Conservation (phyloP, 164 flowering plant species). For the Vitis labrusca region DNA sequence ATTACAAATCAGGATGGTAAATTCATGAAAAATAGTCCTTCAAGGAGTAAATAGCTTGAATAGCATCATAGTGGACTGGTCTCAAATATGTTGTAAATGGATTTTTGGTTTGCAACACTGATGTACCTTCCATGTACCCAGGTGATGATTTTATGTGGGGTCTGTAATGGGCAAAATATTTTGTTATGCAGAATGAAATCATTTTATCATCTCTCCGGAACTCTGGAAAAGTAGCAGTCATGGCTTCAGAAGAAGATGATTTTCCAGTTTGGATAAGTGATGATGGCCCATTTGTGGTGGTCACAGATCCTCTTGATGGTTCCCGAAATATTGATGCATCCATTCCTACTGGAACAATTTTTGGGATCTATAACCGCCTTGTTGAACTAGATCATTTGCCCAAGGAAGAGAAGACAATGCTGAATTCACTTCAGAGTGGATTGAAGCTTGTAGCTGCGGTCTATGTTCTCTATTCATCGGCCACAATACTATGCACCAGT, state of each 20-base stretch:
- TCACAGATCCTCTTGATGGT: conserved; percentile 93
- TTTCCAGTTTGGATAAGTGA: conserved; percentile 77
- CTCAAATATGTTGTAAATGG: neutral
- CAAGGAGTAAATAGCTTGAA: neutral
- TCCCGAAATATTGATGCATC: conserved; percentile 97
- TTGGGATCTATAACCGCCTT: conserved; percentile 85
- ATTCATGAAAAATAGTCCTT: neutral
- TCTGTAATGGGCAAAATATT: neutral
- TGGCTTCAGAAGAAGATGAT: conserved; percentile 97
- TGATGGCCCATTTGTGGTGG: conserved; percentile 91
- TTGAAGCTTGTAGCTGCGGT: conserved; percentile 76
- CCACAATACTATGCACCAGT: conserved; percentile 81
- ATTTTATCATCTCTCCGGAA: conserved; percentile 69
- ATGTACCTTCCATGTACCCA: neutral
- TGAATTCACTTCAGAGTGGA: conserved; percentile 94
- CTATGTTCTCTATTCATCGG: conserved; percentile 94
- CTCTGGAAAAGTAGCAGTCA: conserved; percentile 89
- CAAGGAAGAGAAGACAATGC: conserved; percentile 64
- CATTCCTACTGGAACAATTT: conserved; percentile 95
- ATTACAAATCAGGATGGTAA: too few species aligned
- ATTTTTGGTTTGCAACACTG: neutral
- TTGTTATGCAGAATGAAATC: conserved; percentile 77
- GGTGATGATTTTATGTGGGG: too few species aligned
- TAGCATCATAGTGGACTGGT: neutral
- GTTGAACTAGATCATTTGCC: conserved; percentile 76